phyloP scores from a whole-genome alignment of 495 filamentous ascomycete species.

The Aspergillus bertholletiae region DNA sequence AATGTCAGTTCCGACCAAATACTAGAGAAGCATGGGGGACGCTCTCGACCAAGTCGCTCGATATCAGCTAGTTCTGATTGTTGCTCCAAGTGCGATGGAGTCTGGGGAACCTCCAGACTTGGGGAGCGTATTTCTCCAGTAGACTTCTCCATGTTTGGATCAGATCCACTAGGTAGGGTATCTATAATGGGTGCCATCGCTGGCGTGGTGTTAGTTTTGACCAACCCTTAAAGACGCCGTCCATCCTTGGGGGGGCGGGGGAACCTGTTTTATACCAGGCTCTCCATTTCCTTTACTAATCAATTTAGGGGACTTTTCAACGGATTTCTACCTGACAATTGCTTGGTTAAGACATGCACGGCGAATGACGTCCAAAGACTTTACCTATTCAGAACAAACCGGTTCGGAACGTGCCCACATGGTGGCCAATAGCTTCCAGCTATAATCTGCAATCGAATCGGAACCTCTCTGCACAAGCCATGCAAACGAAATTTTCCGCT shows the following conservation, averaged over 20 bases:
- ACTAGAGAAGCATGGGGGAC: constrained; percentile 63
- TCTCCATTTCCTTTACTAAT: not conserved
- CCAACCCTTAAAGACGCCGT: not conserved
- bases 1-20: constrained; percentile 64
- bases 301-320: not conserved
- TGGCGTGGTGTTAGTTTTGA: not conserved
- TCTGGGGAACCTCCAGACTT: not conserved
- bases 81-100: constrained; percentile 2
- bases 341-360: not conserved
- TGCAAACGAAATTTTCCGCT: not conserved
- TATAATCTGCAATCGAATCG: not conserved
- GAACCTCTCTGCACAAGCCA: not conserved
- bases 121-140: not conserved
- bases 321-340: not conserved
- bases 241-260: not conserved
- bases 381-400: not conserved
- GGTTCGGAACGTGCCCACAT: not conserved
- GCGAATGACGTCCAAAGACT: not conserved
- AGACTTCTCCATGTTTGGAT: not conserved
- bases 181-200: not conserved
- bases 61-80: not conserved
- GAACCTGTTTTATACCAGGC: not conserved
- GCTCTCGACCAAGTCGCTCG: constrained; percentile 56
- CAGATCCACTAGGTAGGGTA: not conserved
- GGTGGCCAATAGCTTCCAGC: not conserved